Evolutionary conservation across 2,329 filamentous ascomycete species (phyloP), one percentile per base, ranked within the genome.

Genomic region (Stenocarpella maydis): DNA sequence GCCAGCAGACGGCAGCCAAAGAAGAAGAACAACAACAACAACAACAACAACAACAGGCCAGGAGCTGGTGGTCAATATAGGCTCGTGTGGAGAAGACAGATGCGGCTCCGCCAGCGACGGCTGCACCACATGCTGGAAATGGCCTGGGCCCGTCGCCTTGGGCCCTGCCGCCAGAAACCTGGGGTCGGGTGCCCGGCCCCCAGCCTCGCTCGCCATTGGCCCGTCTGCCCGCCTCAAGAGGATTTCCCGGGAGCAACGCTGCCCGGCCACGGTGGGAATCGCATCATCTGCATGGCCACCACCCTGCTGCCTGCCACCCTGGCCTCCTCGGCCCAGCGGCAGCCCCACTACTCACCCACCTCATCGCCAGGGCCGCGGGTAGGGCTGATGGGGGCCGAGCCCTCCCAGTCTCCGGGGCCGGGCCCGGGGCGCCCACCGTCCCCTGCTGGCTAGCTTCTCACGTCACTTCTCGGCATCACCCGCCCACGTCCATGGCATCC

Each of bases 101-200:
- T 71, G 69, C 69, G 69, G 69, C 69, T 71, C 69, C 54, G 69
- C 67, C 43, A 67, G n/a, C 31, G 54, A 67, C 39, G n/a, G n/a
- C n/a, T n/a, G n/a, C n/a, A n/a, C n/a, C n/a, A 28, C 21, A 28
- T 58, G 19, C 54, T 37, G 37, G 10, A 54, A 54, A 39, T 24
- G 52, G 52, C 52, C 52, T 39, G 31, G 31, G 24, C 49, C 58
- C 17, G 21, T 61, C 60, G 50, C 53, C 65, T 52, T 65, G 69
- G 65, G 65, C 58, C 67, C 21, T 21, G 14, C 6, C 31, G 31
- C 50, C 12, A 41, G 52, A 50, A 54, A 54, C 60, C 67, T 64
- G 67, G 69, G 69, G 67, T 69, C 26, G 43, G 41, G 37, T 52
- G 37, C 21, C 54, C 67, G 54, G 67, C 4, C 24, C 39, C 26